Conservation (phyloP, 2,329 filamentous ascomycete species). For the Hirsutella minnesotensis region DNA sequence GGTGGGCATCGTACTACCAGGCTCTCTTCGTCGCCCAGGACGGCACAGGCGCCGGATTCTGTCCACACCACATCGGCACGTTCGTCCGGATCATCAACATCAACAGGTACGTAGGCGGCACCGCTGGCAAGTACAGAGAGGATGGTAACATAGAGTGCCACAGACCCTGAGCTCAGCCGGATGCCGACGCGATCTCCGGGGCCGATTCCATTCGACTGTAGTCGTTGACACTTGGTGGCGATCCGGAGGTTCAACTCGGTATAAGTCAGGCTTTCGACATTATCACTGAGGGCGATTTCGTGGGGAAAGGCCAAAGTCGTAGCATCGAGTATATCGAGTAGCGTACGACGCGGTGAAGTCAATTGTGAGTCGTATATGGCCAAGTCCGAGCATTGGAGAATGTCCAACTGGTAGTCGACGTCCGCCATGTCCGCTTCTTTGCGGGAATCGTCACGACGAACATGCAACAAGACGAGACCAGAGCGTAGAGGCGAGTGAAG, state of each 20-base stretch:
- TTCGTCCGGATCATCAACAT: conserved; percentile 11
- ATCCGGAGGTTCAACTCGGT: conserved; percentile 3
- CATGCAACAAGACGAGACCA: not conserved
- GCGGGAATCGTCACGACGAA: not conserved
- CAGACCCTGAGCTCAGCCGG: conserved; percentile 8
- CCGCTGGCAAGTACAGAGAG: conserved; percentile 9
- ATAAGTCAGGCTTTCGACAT: not conserved
- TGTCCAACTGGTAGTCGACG: too few relatives aligned
- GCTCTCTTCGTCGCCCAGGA: conserved; percentile 8
- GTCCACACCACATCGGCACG: conserved; percentile 10
- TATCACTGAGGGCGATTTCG: conserved; percentile 8
- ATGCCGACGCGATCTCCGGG: conserved; percentile 9
- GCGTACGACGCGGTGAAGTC: conserved; percentile 5
- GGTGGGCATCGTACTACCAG: conserved; percentile 4
- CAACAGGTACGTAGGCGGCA: conserved; percentile 11
- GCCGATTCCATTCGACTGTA: conserved; percentile 6
- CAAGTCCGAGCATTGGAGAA: not conserved
- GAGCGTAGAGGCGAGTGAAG: too few relatives aligned
- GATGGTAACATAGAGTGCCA: conserved; percentile 10
- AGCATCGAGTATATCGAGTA: conserved; percentile 9
- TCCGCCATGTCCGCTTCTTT: too few relatives aligned
- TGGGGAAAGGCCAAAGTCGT: conserved; percentile 5
- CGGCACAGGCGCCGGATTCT: conserved; percentile 8
- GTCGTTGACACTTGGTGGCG: conserved; percentile 1
- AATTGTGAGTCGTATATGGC: conserved; percentile 4